A percentile compares a stretch with the other conserved stretches of the same genome.
Evolutionary conservation across 805 yeast genomes (phyloP).

Genomic region (Yamadazyma paraphyllophila): DNA sequence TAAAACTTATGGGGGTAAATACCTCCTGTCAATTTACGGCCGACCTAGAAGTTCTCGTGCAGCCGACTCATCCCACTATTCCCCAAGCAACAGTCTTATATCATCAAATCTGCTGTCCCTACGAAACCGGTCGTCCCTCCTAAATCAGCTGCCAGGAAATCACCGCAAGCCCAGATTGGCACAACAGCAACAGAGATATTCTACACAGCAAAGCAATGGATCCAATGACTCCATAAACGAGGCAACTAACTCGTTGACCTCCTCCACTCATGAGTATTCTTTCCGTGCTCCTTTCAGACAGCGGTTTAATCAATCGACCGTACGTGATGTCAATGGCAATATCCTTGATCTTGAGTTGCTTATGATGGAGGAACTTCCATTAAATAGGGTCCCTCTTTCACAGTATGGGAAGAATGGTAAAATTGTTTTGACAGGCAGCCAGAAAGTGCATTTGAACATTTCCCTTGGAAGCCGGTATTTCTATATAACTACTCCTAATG

Average conservation of each 20-base stretch:
- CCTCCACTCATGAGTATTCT: too few species aligned
- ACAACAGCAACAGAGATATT: too few species aligned
- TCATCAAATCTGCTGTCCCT: background rate
- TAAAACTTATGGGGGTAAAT: background rate
- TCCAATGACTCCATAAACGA: too few species aligned
- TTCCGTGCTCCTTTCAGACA: too few species aligned
- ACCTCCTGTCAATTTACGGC: background rate
- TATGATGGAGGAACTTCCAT: background rate
- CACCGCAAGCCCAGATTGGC: too few species aligned
- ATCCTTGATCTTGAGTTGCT: too few species aligned
- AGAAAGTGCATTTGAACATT: background rate
- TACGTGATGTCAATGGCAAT: too few species aligned
- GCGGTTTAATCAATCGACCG: too few species aligned
- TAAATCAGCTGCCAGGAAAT: too few species aligned
- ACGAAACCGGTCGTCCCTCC: background rate
- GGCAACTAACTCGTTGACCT: too few species aligned
- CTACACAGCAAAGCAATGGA: too few species aligned
- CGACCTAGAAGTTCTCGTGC: background rate
- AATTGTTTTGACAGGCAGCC: background rate
- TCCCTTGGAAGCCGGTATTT: background rate
- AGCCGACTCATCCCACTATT: background rate
- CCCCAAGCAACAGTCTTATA: background rate
- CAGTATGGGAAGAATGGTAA: background rate
- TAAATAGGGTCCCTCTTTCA: background rate
- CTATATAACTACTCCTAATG: background rate